A percentile compares a stretch with the other conserved stretches of the same genome.
Conservation (phyloP, 139 green algal genomes). For the Chloropicon primus region DNA sequence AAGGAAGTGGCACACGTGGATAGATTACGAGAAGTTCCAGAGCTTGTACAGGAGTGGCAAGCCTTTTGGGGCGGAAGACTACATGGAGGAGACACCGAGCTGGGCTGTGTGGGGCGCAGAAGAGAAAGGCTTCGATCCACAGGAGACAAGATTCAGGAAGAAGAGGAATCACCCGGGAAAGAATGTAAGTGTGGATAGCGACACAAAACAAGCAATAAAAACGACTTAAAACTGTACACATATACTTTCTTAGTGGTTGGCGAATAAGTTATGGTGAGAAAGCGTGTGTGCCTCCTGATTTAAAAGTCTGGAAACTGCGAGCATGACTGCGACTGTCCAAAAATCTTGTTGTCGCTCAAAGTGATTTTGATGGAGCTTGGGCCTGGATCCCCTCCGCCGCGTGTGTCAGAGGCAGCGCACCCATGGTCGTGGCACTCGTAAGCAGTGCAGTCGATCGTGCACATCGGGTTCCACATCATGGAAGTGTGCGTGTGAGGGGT, state of each 20-base stretch:
- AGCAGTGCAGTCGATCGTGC: neutral
- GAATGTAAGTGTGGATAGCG: neutral
- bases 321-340: neutral
- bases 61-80: slow-evolving; percentile 42
- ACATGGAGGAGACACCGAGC: slow-evolving; percentile 49
- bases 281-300: neutral
- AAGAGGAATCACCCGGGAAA: slow-evolving; percentile 18
- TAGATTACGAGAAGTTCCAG: slow-evolving; percentile 65
- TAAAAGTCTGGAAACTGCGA: neutral
- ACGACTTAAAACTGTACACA: neutral
- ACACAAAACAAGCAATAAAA: neutral
- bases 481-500: neutral
- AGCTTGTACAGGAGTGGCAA: slow-evolving; percentile 21
- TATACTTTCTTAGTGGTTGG: too few species aligned
- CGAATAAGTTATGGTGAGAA: neutral
- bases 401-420: neutral
- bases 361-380: neutral
- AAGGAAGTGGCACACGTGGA: slow-evolving; percentile 68
- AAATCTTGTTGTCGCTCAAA: neutral
- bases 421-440: neutral
- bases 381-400: neutral
- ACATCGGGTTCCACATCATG: neutral
- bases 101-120: slow-evolving; percentile 52
- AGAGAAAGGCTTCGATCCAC: slow-evolving; percentile 60
- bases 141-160: slow-evolving; percentile 38